phyloP scores from a whole-genome alignment of 2,329 filamentous ascomycete species.

The Ophiosphaerella herpotricha region DNA sequence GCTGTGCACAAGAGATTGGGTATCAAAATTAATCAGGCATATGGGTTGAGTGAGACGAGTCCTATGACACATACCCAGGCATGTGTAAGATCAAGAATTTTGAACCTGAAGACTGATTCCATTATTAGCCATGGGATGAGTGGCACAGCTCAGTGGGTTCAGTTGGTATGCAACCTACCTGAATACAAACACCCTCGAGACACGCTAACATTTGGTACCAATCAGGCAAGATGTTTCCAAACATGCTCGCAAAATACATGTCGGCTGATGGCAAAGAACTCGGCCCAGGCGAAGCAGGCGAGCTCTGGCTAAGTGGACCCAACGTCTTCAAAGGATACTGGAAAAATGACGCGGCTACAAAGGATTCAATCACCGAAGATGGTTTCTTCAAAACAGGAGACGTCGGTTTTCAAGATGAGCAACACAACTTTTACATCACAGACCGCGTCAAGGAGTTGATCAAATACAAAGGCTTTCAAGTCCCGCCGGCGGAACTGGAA shows the following conservation, averaged over 20 bases:
- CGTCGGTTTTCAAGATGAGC: conserved; percentile 30
- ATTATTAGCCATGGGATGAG: conserved; percentile 26
- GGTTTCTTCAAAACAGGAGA: conserved; percentile 58
- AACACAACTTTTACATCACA: conserved; percentile 37
- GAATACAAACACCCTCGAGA: background rate
- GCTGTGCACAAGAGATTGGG: conserved; percentile 73
- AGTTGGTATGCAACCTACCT: conserved; percentile 49
- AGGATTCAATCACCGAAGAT: conserved; percentile 70
- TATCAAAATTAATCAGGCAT: conserved; percentile 31
- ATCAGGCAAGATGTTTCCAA: conserved; percentile 71
- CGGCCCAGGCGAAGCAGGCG: conserved; percentile 60
- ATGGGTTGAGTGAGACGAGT: conserved; percentile 31
- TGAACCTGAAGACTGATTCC: background rate
- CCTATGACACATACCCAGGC: conserved; percentile 32
- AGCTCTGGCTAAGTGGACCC: conserved; percentile 72
- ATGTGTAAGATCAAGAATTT: background rate
- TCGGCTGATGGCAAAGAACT: conserved; percentile 62
- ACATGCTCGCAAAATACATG: conserved; percentile 80
- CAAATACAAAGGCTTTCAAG: conserved; percentile 40
- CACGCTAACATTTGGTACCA: background rate
- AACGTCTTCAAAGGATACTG: conserved; percentile 80
- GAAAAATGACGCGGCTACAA: conserved; percentile 71
- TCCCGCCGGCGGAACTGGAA: conserved; percentile 36
- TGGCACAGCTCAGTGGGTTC: conserved; percentile 61
- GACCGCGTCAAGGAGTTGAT: conserved; percentile 40